Evolutionary conservation across 306 rosid genomes (phyloP), one percentile per base, ranked within the genome.

Genomic region (Quercus agrifolia): DNA sequence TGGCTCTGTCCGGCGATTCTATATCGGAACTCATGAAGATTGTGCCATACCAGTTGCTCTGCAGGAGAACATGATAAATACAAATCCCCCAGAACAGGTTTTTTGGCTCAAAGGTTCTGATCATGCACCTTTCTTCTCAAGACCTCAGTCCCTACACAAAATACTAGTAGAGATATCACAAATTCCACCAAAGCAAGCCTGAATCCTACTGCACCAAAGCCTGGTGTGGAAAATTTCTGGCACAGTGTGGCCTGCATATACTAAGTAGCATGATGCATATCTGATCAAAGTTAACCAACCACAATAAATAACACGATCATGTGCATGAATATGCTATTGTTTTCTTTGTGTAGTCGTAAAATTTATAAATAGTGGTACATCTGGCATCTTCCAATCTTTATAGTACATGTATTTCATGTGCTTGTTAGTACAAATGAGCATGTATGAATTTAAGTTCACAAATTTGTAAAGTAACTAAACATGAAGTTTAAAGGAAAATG

Each of bases 91-190:
- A 1, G 93, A 96, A 56, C 85, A 86, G 77, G 96, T 89, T 69
- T 90, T 93, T 75, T 81, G 83, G 54, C 75, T 96, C 54, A 96
- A 96, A 80, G 93, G 94, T 10, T 94, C 98, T 4, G 98, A 96
- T 83, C 99, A 96, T 83, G 88, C 98, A 6, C 99, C 99, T 2
- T 93, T 96, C 77, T 96, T 96, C 93, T 96, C 99, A 35, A 96
- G 88, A 83, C 98, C 98, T 80, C 99, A 96, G 87, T 97, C 98
- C 61, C 81, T 96, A 44, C 95, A 96, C 90, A 96, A 91, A 87
- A 82, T 96, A 46, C 80, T 96, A 73, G 86, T 90, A 72, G 98
- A 96, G 85, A 90, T 96, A 81, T 90, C 99, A 70, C 88, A 64
- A 83, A 80, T 89, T 28, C 27, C 56, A 51, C 85, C 84, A 51